These are phyloP conservation scores for Plasmodium chabaudi DNA, from an alignment of 169 alveolate genomes.

Conservation along the genomic window DNA sequence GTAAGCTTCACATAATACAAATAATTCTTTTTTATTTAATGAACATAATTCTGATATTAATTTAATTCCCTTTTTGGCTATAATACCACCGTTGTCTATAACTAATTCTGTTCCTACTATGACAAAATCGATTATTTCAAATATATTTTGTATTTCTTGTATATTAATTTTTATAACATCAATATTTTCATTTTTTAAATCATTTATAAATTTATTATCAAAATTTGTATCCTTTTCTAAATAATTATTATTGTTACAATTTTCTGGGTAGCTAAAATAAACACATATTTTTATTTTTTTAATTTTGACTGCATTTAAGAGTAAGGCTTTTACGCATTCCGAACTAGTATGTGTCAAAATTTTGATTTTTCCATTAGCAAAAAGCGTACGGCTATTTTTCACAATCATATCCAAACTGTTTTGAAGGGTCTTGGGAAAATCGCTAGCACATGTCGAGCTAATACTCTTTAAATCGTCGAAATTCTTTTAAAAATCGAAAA, in stretches of 20 bases:
- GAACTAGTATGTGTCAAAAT: conserved; percentile 62
- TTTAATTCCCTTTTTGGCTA: conserved; percentile 52
- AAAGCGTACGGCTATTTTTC: conserved; percentile 38
- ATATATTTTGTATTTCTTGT: conserved; percentile 32
- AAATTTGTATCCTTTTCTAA: conserved; percentile 36
- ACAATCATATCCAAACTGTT: conserved; percentile 42
- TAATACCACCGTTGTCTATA: conserved; percentile 69
- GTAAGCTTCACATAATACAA: conserved; percentile 67
- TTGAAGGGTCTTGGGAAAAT: conserved; percentile 31
- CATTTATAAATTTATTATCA: conserved; percentile 55
- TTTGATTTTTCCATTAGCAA: conserved; percentile 26
- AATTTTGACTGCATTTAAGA: conserved; percentile 42
- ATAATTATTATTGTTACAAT: conserved; percentile 16
- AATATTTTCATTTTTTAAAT: conserved; percentile 49
- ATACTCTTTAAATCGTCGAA: conserved; percentile 24
- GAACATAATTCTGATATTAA: conserved; percentile 49
- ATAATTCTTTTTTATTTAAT: conserved; percentile 68
- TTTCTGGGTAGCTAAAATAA: conserved; percentile 45
- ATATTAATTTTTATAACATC: conserved; percentile 42
- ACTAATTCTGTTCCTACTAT: conserved; percentile 72
- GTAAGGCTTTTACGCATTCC: conserved; percentile 63
- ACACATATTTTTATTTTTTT: conserved; percentile 41
- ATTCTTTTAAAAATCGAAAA: conserved; percentile 20
- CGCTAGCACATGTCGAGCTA: conserved; percentile 22
- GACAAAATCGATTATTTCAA: conserved; percentile 49